phyloP scores from a whole-genome alignment of 106 monocot species.

The Dendrobium catenatum region DNA sequence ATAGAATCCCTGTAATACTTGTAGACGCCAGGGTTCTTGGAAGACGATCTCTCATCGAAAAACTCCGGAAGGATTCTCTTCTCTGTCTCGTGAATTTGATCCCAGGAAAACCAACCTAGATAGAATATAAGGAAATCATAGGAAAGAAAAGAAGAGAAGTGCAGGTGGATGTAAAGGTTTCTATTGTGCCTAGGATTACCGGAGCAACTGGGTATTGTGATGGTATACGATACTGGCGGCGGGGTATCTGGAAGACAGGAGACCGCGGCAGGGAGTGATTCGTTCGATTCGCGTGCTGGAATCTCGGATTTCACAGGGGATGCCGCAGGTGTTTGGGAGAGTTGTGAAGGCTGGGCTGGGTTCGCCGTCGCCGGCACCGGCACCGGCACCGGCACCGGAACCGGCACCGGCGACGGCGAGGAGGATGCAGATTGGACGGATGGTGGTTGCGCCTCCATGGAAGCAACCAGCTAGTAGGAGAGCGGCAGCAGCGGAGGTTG shows the following conservation, averaged over 20 bases:
- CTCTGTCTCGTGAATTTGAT: slow-evolving; percentile 69
- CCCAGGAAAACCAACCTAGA: slow-evolving; percentile 76
- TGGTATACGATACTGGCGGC: slow-evolving; percentile 21
- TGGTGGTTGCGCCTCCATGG: neutral
- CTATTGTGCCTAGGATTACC: slow-evolving; percentile 21
- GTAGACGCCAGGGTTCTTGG: slow-evolving; percentile 62
- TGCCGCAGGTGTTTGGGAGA: neutral
- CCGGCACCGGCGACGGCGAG: neutral
- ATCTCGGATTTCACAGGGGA: slow-evolving; percentile 29
- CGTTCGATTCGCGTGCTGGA: slow-evolving; percentile 12
- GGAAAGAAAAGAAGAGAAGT: neutral
- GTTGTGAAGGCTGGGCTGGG: slow-evolving; percentile 4
- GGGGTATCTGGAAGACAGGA: slow-evolving; percentile 1
- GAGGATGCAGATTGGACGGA: slow-evolving; percentile 8
- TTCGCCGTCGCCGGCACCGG: neutral
- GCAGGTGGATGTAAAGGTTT: neutral
- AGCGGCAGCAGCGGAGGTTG: neutral
- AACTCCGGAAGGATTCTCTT: slow-evolving; percentile 63
- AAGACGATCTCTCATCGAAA: slow-evolving; percentile 60
- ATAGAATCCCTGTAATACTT: slow-evolving; percentile 69
- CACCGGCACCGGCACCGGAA: neutral
- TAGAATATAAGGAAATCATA: slow-evolving; percentile 3
- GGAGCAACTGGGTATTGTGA: slow-evolving; percentile 68
- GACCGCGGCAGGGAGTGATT: slow-evolving; percentile 7
- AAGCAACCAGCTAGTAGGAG: neutral